Evolutionary conservation across 164 flowering plant species (phyloP).

Genomic region (Dillenia turbinata): DNA sequence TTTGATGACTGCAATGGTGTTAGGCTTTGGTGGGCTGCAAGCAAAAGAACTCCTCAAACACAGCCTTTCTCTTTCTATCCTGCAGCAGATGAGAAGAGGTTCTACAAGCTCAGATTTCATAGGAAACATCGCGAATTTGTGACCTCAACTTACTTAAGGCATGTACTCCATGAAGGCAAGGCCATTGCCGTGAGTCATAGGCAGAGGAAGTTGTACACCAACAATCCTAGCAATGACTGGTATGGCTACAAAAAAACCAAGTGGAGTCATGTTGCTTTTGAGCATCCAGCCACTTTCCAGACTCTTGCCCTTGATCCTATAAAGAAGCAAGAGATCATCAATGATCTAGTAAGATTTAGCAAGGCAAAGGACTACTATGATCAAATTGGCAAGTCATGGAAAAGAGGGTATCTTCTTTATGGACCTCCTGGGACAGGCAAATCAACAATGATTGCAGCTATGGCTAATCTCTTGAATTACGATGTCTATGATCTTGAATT

Average conservation of each 20-base stretch:
- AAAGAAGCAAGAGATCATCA: slow-evolving; percentile 41
- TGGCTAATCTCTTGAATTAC: slow-evolving; percentile 51
- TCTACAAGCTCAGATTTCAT: slow-evolving; percentile 25
- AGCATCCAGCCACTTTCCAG: slow-evolving; percentile 48
- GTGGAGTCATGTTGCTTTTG: slow-evolving; percentile 47
- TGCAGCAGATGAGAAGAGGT: slow-evolving; percentile 18
- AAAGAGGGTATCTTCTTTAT: slow-evolving; percentile 53
- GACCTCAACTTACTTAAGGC: slow-evolving; percentile 22
- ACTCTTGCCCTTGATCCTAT: slow-evolving; percentile 51
- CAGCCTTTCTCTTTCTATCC: slow-evolving; percentile 21
- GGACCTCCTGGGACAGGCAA: slow-evolving; percentile 83
- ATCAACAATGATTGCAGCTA: slow-evolving; percentile 65
- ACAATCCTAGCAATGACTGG: slow-evolving; percentile 11
- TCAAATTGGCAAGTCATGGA: slow-evolving; percentile 55
- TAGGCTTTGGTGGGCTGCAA: slow-evolving; percentile 40
- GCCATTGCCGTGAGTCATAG: slow-evolving; percentile 24
- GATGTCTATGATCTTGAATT: slow-evolving; percentile 67
- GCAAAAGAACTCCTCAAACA: background rate
- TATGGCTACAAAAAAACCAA: background rate
- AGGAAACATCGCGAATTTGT: slow-evolving; percentile 21
- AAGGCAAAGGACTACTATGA: slow-evolving; percentile 41
- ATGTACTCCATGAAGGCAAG: slow-evolving; percentile 36
- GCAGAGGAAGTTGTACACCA: slow-evolving; percentile 38
- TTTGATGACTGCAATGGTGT: slow-evolving; percentile 38
- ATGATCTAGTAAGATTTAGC: slow-evolving; percentile 37